Evolutionary conservation across 371 early-diverging fungal species (phyloP), one percentile per base, ranked within the genome.

Genomic region (Apophysomyces ossiformis): DNA sequence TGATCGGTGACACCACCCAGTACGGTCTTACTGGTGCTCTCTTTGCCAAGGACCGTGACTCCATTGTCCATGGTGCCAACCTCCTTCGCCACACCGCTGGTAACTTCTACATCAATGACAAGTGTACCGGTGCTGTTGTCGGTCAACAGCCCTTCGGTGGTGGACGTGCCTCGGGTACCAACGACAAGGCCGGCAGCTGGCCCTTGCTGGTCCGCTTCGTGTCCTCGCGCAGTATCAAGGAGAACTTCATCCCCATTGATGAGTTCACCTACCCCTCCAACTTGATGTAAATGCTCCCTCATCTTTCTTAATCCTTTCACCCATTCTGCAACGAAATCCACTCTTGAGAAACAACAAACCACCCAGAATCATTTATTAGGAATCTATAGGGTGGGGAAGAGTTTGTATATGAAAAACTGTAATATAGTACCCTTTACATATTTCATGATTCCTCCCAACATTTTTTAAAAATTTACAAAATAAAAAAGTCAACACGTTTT

Each of bases 111-210:
- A 91, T 99, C 76, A 99, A 99, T 76, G 99, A 99, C 84, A 99
- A 99, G 83, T 94, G 90, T 75, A 98, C 99, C 41, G 99, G 99
- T 60, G 98, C 99, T 50, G 95, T 97, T 46, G 98, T 98, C 43
- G 98, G 96, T 63, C 99, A 98, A 79, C 99, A 98, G 83, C 95
- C 99, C 26, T 97, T 99, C 76, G 99, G 99, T 67, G 98, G 99
- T 70, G 91, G 89, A 67, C 89, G 96, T 69, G 93, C 88, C 38
- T 96, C 96, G 9, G 98, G 99, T 64, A 99, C 99, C 36, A 98
- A 99, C 79, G 99, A 99, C 79, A 99, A 99, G 90, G 98, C 98
- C 32, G 99, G 99, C 61, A 86, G 85, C 76, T 85, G 70, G 64
- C 76, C 79, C 56, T 67, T 85, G 57, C 65, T 82, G 58, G 68